Conservation (phyloP, 2,329 filamentous ascomycete species). For the Rachicladosporium sp. region DNA sequence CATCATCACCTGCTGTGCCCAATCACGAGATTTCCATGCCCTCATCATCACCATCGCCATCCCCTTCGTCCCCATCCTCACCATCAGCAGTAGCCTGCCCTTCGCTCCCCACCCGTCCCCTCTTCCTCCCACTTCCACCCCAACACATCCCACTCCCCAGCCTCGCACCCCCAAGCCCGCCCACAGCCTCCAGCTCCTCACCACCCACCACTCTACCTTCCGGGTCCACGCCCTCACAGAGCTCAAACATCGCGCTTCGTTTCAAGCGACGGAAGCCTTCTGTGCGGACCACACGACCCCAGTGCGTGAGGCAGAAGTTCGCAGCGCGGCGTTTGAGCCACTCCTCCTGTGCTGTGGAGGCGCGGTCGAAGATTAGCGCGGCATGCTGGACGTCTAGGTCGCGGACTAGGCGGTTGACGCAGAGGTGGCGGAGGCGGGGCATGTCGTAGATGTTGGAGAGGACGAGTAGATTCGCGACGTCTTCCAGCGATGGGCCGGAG, state of each 20-base stretch:
- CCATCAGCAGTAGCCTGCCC: conserved; percentile 29
- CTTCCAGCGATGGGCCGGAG: conserved; percentile 52
- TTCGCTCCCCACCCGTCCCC: conserved; percentile 30
- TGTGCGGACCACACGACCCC: conserved; percentile 87
- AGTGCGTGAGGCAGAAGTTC: conserved; percentile 80
- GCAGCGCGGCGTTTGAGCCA: conserved; percentile 87
- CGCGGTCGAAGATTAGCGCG: conserved; percentile 91
- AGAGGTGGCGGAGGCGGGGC: conserved; percentile 78
- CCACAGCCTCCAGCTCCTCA: conserved; percentile 60
- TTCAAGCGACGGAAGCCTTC: conserved; percentile 73
- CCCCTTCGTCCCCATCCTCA: conserved; percentile 25
- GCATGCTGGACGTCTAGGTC: conserved; percentile 92
- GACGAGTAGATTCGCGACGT: conserved; percentile 86
- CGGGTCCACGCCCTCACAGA: conserved; percentile 85
- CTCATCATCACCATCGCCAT: conserved; percentile 16
- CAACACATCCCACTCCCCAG: conserved; percentile 26
- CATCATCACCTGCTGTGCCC: background rate
- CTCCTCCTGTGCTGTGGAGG: conserved; percentile 77
- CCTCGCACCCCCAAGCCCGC: conserved; percentile 39
- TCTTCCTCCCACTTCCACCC: conserved; percentile 28
- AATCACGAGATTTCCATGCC: conserved; percentile 20
- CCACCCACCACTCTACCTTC: conserved; percentile 86
- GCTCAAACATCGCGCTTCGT: conserved; percentile 68
- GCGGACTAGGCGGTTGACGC: conserved; percentile 76
- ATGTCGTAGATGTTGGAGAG: conserved; percentile 99